Percentiles rank a stretch among this genome's conserved stretches.
phyloP scores from a whole-genome alignment of 768 basidiomycete genomes.

The Serpula lacrymans region DNA sequence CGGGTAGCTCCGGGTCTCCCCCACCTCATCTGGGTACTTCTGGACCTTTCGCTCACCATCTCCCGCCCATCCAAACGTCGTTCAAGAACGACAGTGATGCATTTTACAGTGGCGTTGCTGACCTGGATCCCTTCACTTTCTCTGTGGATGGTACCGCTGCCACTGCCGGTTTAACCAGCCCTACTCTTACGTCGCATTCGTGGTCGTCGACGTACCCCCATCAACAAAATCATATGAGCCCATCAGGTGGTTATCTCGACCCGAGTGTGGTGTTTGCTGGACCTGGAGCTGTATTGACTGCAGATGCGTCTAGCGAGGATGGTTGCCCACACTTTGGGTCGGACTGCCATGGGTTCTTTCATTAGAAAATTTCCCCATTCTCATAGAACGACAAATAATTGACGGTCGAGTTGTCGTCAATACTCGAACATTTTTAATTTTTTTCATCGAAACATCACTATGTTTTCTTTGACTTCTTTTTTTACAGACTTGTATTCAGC shows the following conservation, averaged over 20 bases:
- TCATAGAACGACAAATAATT: slow-evolving; percentile 45
- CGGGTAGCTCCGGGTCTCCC: slow-evolving; percentile 19
- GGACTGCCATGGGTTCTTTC: slow-evolving; percentile 33
- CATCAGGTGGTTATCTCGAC: slow-evolving; percentile 26
- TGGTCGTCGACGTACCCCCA: slow-evolving; percentile 28
- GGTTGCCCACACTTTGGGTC: slow-evolving; percentile 45
- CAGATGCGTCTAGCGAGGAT: slow-evolving; percentile 30
- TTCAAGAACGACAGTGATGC: slow-evolving; percentile 37
- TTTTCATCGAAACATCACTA: too few relatives aligned
- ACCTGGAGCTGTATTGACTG: slow-evolving; percentile 18
- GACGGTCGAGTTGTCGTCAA: too few relatives aligned
- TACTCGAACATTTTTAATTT: too few relatives aligned
- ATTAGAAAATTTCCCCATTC: slow-evolving; percentile 16
- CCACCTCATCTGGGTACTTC: too few relatives aligned
- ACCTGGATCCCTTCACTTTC: slow-evolving; percentile 53
- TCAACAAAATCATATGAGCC: slow-evolving; percentile 18
- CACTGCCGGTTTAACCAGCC: slow-evolving; percentile 11
- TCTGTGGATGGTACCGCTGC: slow-evolving; percentile 21
- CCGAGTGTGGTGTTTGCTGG: slow-evolving; percentile 28
- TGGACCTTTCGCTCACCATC: slow-evolving; percentile 4
- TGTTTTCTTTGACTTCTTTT: too few relatives aligned
- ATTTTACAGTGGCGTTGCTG: slow-evolving; percentile 39
- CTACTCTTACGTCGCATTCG: slow-evolving; percentile 9
- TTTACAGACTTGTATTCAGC: too few relatives aligned
- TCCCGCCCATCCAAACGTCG: slow-evolving; percentile 1